Conservation (phyloP, 78 protist genomes). For the Dictyostelium firmibasis region DNA sequence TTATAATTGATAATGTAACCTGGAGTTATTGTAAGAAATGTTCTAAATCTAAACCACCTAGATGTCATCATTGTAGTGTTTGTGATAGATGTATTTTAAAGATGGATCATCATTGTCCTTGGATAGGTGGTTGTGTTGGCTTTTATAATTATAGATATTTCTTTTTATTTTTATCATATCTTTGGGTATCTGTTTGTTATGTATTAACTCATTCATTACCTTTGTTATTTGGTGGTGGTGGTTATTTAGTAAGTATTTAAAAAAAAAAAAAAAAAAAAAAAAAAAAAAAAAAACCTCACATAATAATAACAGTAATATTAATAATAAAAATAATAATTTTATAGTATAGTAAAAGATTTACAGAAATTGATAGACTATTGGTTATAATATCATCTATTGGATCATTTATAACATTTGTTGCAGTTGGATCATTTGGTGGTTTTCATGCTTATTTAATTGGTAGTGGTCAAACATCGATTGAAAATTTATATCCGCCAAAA, state of each 20-base stretch:
- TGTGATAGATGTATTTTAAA: slow-evolving; percentile 88
- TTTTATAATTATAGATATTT: slow-evolving; percentile 45
- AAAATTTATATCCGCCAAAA: slow-evolving; percentile 17
- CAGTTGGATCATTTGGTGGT: slow-evolving; percentile 26
- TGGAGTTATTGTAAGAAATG: slow-evolving; percentile 53
- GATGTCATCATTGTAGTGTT: slow-evolving; percentile 92
- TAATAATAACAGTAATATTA: no score
- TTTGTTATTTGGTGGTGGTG: neutral
- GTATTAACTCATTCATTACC: slow-evolving; percentile 8
- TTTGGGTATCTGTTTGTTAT: slow-evolving; percentile 15
- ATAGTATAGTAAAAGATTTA: neutral
- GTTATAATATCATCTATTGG: slow-evolving; percentile 25
- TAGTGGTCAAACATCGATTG: slow-evolving; percentile 63
- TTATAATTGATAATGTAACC: neutral
- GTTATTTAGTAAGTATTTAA: neutral
- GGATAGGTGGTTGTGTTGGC: slow-evolving; percentile 94
- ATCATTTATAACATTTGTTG: neutral
- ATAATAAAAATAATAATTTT: neutral
- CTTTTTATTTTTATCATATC: slow-evolving; percentile 21
- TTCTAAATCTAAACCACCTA: slow-evolving; percentile 45
- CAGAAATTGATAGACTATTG: slow-evolving; percentile 25
- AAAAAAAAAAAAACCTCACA: no score
- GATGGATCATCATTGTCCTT: slow-evolving; percentile 97
- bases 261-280: no score
- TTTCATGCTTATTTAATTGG: slow-evolving; percentile 54